These are phyloP conservation scores for Xylariaceae sp. DNA, from an alignment of 2,329 filamentous ascomycete species.

Conservation along the genomic window DNA sequence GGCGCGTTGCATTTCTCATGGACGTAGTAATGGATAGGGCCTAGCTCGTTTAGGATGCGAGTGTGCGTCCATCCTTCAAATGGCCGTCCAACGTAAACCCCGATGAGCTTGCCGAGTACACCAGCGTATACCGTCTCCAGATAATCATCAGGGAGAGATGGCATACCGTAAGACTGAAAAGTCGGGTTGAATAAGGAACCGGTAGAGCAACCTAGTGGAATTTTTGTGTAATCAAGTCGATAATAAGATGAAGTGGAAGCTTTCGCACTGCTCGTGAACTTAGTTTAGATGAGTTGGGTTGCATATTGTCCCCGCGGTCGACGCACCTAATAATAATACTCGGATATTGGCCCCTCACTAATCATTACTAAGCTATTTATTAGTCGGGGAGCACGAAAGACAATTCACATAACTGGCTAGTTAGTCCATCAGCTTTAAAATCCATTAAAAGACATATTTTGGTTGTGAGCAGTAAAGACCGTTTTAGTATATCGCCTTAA, in stretches of 20 bases:
- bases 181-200: no score
- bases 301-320: not conserved
- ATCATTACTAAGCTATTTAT: not conserved
- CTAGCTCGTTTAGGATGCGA: slow-evolving; percentile 36
- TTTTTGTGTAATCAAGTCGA: no score
- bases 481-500: no score
- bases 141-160: slow-evolving; percentile 30
- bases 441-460: no score
- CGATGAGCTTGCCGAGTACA: slow-evolving; percentile 43
- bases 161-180: not conserved
- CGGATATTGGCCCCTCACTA: not conserved
- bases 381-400: not conserved
- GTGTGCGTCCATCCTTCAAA: slow-evolving; percentile 43
- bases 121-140: slow-evolving; percentile 42
- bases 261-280: not conserved
- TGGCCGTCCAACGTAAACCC: slow-evolving; percentile 42
- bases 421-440: no score
- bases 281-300: not conserved
- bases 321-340: not conserved
- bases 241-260: not conserved
- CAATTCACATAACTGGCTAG: no score
- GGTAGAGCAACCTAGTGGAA: no score
- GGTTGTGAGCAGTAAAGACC: no score
- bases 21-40: slow-evolving; percentile 39
- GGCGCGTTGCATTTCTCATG: slow-evolving; percentile 34